Evolutionary conservation across 768 basidiomycete species (phyloP).

Genomic region (Tricholoma sp.): DNA sequence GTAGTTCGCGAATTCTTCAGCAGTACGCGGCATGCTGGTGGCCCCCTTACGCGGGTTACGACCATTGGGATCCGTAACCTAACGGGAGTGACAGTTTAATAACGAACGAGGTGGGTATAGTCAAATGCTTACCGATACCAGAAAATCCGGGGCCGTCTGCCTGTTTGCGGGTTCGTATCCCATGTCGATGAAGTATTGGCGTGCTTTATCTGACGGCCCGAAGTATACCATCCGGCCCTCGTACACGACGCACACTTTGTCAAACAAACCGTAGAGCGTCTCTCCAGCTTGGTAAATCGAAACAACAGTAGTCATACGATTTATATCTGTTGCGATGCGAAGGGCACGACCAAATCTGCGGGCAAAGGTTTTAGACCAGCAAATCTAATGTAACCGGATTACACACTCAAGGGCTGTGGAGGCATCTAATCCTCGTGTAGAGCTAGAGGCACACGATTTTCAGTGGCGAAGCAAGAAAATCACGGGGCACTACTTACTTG

Average conservation of each 20-base stretch:
- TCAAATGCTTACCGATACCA: slow-evolving; percentile 42
- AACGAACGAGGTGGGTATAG: neutral
- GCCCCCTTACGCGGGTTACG: slow-evolving; percentile 38
- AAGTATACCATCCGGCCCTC: slow-evolving; percentile 76
- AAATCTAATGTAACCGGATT: neutral
- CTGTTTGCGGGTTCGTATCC: slow-evolving; percentile 54
- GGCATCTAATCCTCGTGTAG: slow-evolving; percentile 59
- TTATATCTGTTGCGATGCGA: slow-evolving; percentile 57
- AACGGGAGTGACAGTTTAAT: neutral
- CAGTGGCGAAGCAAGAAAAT: neutral
- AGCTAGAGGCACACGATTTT: slow-evolving; percentile 33
- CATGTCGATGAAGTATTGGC: slow-evolving; percentile 71
- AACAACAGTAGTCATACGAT: slow-evolving; percentile 55
- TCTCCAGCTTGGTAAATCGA: slow-evolving; percentile 86
- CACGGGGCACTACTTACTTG: slow-evolving; percentile 41
- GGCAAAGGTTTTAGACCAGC: neutral
- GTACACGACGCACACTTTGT: slow-evolving; percentile 75
- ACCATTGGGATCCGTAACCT: slow-evolving; percentile 49
- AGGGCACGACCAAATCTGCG: slow-evolving; percentile 49
- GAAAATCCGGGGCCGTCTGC: slow-evolving; percentile 63
- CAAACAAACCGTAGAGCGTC: slow-evolving; percentile 51
- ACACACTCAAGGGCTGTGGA: slow-evolving; percentile 61
- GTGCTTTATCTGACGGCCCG: slow-evolving; percentile 58
- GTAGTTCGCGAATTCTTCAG: slow-evolving; percentile 39
- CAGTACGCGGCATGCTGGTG: slow-evolving; percentile 33